Percentiles rank a stretch among this genome's conserved stretches.
Conservation (phyloP, 768 basidiomycete genomes). For the Boletus sp. region DNA sequence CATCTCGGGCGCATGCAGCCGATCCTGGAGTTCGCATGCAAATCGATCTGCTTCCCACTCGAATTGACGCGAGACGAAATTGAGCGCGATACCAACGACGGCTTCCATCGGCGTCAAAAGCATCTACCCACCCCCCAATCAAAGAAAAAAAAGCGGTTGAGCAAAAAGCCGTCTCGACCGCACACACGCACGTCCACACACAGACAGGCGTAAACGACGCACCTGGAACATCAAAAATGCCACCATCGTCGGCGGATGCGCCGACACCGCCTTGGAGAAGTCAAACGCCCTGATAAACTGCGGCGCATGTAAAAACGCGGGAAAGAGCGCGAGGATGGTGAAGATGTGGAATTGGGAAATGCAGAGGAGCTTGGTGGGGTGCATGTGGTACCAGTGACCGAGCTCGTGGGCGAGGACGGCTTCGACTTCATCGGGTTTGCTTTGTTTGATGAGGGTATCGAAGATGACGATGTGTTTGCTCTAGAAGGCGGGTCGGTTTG, state of each 20-base stretch:
- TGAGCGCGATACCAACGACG: constrained; percentile 67
- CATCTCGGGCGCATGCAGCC: constrained; percentile 49
- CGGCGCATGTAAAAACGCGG: constrained; percentile 82
- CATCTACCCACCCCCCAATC: constrained; percentile 43
- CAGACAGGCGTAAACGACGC: no score
- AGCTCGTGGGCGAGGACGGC: constrained; percentile 98
- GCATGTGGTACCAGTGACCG: constrained; percentile 92
- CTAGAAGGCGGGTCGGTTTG: constrained; percentile 32
- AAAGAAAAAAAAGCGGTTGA: not conserved
- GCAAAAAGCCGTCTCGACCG: no score
- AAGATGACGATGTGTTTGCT: constrained; percentile 96
- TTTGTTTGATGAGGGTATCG: constrained; percentile 93
- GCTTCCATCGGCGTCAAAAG: constrained; percentile 78
- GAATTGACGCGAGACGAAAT: constrained; percentile 79
- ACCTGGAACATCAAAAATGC: constrained; percentile 86
- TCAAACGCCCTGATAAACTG: constrained; percentile 79
- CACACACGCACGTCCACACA: no score
- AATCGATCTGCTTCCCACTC: constrained; percentile 94
- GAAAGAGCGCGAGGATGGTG: constrained; percentile 80
- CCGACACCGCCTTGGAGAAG: constrained; percentile 64
- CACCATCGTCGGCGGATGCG: constrained; percentile 72
- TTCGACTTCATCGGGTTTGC: constrained; percentile 88
- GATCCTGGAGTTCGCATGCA: constrained; percentile 67
- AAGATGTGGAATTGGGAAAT: constrained; percentile 88
- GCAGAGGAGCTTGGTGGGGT: constrained; percentile 84